Evolutionary conservation across 371 early-diverging fungal genomes (phyloP).

Genomic region (Apophysomyces elegans): DNA sequence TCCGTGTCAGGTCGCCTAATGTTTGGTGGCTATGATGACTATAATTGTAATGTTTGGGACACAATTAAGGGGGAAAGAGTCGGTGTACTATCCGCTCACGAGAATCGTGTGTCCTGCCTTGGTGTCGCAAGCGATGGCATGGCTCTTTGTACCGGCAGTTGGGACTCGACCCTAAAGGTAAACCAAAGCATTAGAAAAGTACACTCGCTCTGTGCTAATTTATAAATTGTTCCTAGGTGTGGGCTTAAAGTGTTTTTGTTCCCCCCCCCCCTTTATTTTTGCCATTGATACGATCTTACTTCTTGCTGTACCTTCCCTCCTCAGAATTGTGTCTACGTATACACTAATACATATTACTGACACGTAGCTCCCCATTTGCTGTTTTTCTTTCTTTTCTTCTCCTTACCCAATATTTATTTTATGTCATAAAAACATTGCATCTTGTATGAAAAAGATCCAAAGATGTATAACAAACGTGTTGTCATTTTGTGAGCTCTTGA

Average conservation of each 20-base stretch:
- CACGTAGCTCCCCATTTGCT: neutral
- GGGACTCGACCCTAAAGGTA: slow-evolving; percentile 94
- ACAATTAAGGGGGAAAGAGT: slow-evolving; percentile 94
- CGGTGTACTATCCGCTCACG: slow-evolving; percentile 92
- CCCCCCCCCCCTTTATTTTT: neutral
- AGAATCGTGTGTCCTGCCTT: slow-evolving; percentile 95
- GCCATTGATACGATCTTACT: neutral
- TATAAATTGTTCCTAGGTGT: neutral
- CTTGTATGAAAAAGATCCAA: too few relatives aligned
- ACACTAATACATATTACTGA: neutral
- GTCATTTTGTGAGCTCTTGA: too few relatives aligned
- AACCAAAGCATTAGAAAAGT: neutral
- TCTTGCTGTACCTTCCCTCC: neutral
- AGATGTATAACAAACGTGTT: too few relatives aligned
- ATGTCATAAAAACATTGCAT: too few relatives aligned
- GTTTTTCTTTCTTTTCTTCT: too few relatives aligned
- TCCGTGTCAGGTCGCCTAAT: slow-evolving; percentile 93
- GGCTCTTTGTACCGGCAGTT: slow-evolving; percentile 97
- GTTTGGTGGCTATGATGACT: slow-evolving; percentile 99
- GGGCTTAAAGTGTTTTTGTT: neutral
- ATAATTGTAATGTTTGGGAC: slow-evolving; percentile 98
- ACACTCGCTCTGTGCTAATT: neutral
- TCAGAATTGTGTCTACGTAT: slow-evolving; percentile 2
- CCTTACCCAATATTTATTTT: too few relatives aligned
- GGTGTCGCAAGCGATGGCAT: slow-evolving; percentile 96